phyloP scores from a whole-genome alignment of 768 basidiomycete species.

The Phylloporus arenicola region DNA sequence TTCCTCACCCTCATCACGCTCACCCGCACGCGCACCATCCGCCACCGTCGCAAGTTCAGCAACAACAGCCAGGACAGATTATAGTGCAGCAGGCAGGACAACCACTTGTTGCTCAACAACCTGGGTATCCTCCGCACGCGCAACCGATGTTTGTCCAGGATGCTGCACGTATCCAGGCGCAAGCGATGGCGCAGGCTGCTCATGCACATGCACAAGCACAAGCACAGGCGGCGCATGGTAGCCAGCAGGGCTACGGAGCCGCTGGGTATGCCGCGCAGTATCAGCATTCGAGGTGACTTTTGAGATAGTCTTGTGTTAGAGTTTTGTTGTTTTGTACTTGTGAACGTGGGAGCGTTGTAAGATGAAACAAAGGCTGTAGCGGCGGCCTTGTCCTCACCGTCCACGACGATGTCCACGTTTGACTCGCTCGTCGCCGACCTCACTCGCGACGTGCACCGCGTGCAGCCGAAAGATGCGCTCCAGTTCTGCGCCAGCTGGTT shows the following conservation, averaged over 20 bases:
- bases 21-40: conserved; percentile 40
- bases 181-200: conserved; percentile 37
- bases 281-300: conserved; percentile 26
- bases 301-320: background rate
- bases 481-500: conserved; percentile 97
- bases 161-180: conserved; percentile 36
- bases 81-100: conserved; percentile 37
- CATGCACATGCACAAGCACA: conserved; percentile 41
- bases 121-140: conserved; percentile 29
- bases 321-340: conserved; percentile 10
- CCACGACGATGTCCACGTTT: conserved; percentile 57
- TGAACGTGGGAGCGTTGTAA: conserved; percentile 24
- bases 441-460: conserved; percentile 78
- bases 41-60: conserved; percentile 38
- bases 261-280: conserved; percentile 29
- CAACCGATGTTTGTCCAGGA: conserved; percentile 32
- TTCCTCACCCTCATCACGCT: conserved; percentile 56
- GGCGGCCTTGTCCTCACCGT: conserved; percentile 2
- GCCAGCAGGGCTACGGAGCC: conserved; percentile 25
- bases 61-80: conserved; percentile 38
- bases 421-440: conserved; percentile 79
- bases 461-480: conserved; percentile 83
- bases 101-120: conserved; percentile 32
- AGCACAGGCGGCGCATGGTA: conserved; percentile 28
- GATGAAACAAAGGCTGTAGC: conserved; percentile 5